Evolutionary conservation across 2,329 filamentous ascomycete species (phyloP), one percentile per base, ranked within the genome.

Genomic region (Alternaria angustiovoidea): DNA sequence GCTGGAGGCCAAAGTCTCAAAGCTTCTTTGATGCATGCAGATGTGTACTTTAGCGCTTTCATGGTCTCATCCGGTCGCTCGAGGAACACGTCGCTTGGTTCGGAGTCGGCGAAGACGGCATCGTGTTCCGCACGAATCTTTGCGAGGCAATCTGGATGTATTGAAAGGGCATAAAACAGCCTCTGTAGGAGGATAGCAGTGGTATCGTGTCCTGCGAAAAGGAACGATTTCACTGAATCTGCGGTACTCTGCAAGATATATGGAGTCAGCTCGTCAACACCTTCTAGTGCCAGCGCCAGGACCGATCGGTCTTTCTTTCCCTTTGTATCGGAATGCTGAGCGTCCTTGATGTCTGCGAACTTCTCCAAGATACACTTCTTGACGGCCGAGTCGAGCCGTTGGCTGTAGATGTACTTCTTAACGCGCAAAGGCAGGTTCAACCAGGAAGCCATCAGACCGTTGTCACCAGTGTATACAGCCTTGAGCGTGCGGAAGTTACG

Each of bases 21-120:
- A 1, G 81, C 80, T 72, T 88, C 86, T 61, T 85, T 85, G 62
- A 86, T 81, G 24, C 85, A 81, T 6, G 85, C 86, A 6, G 77
- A 75, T 4, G 85, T 85, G 69, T 86, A 87, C 1, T 80, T 77
- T 26, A 88, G 78, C 9, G 62, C 64, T 61, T 81, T 78, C 70
- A 85, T 83, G 18, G 87, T 79, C 2, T 85, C 75, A 22, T 80
- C 75, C 0, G 84, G 81, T 32, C 81, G 77, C 2, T 78, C 65
- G 32, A 77, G 71, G 47, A 87, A 76, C 6, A 77, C 70, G 2
- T 74, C 67, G n/a, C 75, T 77, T 0, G 80, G 78, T 14, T 77
- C 70, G 30, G 81, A 75, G 0, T 78, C 46, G 5, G 85, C 85
- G 42, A 87, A 82, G n/a, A 88, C 74, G 1, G 78, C 72, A 61